Base-by-base conservation (phyloP, 1,284 basidiomycete genomes). In the Ceratobasidium sp. region DNA sequence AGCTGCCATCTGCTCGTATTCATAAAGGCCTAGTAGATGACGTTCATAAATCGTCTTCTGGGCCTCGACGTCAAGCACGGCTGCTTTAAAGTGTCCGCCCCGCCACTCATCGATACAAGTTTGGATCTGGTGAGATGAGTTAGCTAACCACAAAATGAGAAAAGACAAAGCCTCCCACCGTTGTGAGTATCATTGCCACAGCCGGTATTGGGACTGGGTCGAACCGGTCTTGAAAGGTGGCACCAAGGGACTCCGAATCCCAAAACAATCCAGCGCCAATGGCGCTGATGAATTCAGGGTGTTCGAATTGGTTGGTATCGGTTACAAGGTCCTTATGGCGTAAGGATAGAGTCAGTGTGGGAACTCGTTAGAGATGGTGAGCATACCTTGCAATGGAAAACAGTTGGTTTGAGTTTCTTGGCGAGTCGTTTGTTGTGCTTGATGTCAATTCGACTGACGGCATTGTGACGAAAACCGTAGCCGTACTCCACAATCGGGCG, bases 201-300 rank as follows among this genome's bases (percentile, higher is more conserved):
- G 71, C 58, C 23, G 71, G 71, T 5, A 73, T 33, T 9, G 71
- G 71, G 1, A 73, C 39, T 10, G 40, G 42, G 2, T 51, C 23
- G 58, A 73, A 73, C 3, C 46, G 39, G 13, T 44, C 40, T 12
- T 61, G 53, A 44, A 46, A 73, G 1, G 18, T 23, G 6, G 51
- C 44, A 39, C 71, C 71, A 9, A 73, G 13, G 20, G 71, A 44
- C 6, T 73, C 71, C 12, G 71, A 44, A 10, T 51, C 58, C 55
- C 44, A 49, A n/a, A 73, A 73, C 3, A 46, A 46, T 18, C 56
- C 71, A n/a, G 44, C 71, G 26, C 55, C 71, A 63, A 73, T 73
- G 51, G 33, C 55, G 9, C 56, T 20, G 23, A 44, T 15, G 58
- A 73, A 23, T 23, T 44, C 44, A 1, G 56, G 56, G 44, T 73